phyloP scores from a whole-genome alignment of 1,284 basidiomycete genomes.

The Athelia sp. region DNA sequence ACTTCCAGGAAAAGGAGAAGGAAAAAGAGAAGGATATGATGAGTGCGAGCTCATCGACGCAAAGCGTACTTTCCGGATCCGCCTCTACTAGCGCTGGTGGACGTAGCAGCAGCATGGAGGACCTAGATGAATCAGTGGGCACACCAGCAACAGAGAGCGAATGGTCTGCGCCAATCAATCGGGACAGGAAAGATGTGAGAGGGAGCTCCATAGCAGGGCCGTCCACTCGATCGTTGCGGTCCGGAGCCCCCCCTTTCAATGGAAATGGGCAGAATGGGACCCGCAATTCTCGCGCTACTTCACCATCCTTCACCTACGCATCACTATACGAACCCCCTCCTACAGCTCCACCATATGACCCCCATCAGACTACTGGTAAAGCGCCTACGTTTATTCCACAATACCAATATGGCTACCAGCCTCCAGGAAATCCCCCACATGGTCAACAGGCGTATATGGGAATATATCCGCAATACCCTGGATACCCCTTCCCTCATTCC shows the following conservation, averaged over 20 bases:
- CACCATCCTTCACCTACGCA: conserved; percentile 68
- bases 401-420: conserved; percentile 33
- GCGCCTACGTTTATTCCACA: conserved; percentile 29
- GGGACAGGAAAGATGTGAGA: conserved; percentile 46
- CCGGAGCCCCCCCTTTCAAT: conserved; percentile 43
- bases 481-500: conserved; percentile 28
- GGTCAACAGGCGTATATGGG: conserved; percentile 22
- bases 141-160: conserved; percentile 76
- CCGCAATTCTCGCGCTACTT: conserved; percentile 63
- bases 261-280: conserved; percentile 53
- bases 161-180: conserved; percentile 59
- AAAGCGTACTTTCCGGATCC: conserved; percentile 64
- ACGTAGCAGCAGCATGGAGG: conserved; percentile 50
- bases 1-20: conserved; percentile 69
- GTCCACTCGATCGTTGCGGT: conserved; percentile 50
- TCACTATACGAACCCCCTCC: conserved; percentile 61
- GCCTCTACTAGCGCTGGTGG: conserved; percentile 54
- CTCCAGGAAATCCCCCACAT: conserved; percentile 16
- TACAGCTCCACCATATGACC: conserved; percentile 41
- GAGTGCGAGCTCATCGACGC: conserved; percentile 70
- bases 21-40: conserved; percentile 69
- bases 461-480: conserved; percentile 32
- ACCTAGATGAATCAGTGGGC: conserved; percentile 60
- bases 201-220: conserved; percentile 45
- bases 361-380: conserved; percentile 34